Base-by-base conservation (phyloP, 495 filamentous ascomycete species). In the Talaromyces proteolyticus region DNA sequence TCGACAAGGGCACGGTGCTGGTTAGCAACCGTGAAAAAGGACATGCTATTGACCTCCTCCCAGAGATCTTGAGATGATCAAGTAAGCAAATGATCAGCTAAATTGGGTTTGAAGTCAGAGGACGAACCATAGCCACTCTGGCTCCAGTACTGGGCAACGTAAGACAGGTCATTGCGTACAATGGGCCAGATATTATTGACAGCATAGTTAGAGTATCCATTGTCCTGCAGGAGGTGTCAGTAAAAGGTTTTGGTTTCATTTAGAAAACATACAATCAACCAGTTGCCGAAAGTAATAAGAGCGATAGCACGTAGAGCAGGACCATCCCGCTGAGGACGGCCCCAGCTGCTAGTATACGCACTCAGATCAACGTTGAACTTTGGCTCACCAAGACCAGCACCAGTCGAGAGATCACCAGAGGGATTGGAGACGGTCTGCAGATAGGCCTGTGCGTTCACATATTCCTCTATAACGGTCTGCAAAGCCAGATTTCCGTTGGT, bases 131-230 rank as follows among this genome's bases (percentile, higher is more conserved):
- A 73, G 16, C 62, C 64, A 10, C 55, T 69, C 26, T 68, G 49
- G 44, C 67, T 72, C 87, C 86, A 91, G 67, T 90, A 85, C 58
- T 89, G 80, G 3, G 79, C 75, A 16, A 87, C 77, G 55, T 89
- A 88, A 34, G 73, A 65, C 18, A 83, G 56, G 51, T 82, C 80
- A 44, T 81, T 81, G 14, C 67, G 63, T 17, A 84, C 76, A 42
- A 80, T 67, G 0, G 78, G 76, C 77, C 75, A 79, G 21, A 77
- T 66, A 17, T 72, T 63, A 7, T 54, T 54, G 61, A 16, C 49
- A 1, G 62, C 65, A 6, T 55, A 44, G 20, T 41, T 54, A n/a
- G 60, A 54, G 49, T 72, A 65, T 19, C 67, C 66, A 23, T 69
- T 59, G 6, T 56, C 53, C 47, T 49, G 24, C n/a, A 47, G 17